phyloP scores from a whole-genome alignment of 2,329 filamentous ascomycete genomes.

The Calonectria fujianensis region DNA sequence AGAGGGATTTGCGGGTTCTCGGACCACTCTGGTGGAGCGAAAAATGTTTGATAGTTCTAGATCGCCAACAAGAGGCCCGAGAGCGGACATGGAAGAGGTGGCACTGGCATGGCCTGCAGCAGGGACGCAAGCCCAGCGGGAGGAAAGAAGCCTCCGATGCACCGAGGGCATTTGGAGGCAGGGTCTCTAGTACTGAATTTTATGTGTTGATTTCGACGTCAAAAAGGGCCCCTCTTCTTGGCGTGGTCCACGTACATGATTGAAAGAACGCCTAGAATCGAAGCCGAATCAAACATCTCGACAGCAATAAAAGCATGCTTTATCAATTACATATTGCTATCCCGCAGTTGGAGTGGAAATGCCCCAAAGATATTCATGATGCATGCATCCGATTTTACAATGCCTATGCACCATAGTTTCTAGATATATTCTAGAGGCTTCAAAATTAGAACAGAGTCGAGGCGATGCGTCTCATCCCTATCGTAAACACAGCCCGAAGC shows the following conservation, averaged over 20 bases:
- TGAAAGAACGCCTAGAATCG: not conserved
- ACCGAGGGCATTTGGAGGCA: not conserved
- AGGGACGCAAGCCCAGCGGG: not conserved
- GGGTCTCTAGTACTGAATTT: not conserved
- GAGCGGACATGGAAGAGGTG: too few species aligned
- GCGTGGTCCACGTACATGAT: not conserved
- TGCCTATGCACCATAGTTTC: not conserved
- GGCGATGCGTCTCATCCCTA: not conserved
- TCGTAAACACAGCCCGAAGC: not conserved
- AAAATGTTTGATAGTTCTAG: too few species aligned
- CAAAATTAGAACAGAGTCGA: not conserved
- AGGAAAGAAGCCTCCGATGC: not conserved
- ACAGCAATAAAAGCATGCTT: not conserved
- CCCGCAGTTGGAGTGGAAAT: not conserved
- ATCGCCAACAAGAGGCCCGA: too few species aligned
- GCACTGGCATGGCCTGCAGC: not conserved
- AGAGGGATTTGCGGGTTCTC: too few species aligned
- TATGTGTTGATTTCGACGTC: not conserved
- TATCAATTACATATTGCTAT: not conserved
- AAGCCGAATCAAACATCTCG: not conserved
- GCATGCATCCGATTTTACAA: not conserved
- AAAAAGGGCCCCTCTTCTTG: not conserved
- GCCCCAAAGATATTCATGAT: not conserved
- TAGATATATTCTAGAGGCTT: not conserved
- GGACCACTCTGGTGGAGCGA: too few species aligned